phyloP scores from a whole-genome alignment of 495 filamentous ascomycete genomes.

The Penicillium soppii region DNA sequence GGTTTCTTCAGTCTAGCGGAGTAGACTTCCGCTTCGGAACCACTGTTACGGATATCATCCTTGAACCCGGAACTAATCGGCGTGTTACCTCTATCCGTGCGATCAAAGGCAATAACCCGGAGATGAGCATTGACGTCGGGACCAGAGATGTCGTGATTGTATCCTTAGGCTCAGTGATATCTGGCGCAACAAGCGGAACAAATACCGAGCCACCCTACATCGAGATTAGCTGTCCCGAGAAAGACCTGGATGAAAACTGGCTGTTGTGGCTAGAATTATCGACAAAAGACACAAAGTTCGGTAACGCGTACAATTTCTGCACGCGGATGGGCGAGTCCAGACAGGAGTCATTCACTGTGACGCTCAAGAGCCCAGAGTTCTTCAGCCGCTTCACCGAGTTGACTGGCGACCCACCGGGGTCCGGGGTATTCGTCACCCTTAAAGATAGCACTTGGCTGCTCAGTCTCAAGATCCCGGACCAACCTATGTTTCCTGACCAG shows the following conservation, averaged over 20 bases:
- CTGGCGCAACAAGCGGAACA: slow-evolving; percentile 19
- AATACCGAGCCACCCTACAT: slow-evolving; percentile 10
- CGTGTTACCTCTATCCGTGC: slow-evolving; percentile 16
- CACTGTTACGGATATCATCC: slow-evolving; percentile 14
- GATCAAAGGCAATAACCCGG: slow-evolving; percentile 1
- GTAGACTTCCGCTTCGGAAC: slow-evolving; percentile 39
- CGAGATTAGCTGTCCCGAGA: background rate
- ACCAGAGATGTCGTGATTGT: slow-evolving; percentile 24
- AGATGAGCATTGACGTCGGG: slow-evolving; percentile 10
- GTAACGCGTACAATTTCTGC: slow-evolving; percentile 37
- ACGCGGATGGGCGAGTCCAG: slow-evolving; percentile 26
- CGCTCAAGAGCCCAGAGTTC: slow-evolving; percentile 32
- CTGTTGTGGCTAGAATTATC: slow-evolving; percentile 20
- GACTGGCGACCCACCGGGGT: slow-evolving; percentile 31
- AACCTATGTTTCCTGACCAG: slow-evolving; percentile 36
- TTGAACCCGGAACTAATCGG: slow-evolving; percentile 8
- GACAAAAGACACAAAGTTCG: slow-evolving; percentile 18
- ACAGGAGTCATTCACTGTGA: slow-evolving; percentile 40
- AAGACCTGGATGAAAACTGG: slow-evolving; percentile 22
- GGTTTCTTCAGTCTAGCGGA: slow-evolving; percentile 35
- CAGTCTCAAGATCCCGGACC: slow-evolving; percentile 35
- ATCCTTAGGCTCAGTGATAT: slow-evolving; percentile 22
- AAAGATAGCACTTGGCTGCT: slow-evolving; percentile 38
- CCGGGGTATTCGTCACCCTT: slow-evolving; percentile 33
- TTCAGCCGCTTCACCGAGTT: slow-evolving; percentile 22